Percentiles rank a stretch among this genome's conserved stretches.
These are phyloP conservation scores for Barbarea vulgaris DNA, from an alignment of 345 rosid genomes.

Conservation along the genomic window DNA sequence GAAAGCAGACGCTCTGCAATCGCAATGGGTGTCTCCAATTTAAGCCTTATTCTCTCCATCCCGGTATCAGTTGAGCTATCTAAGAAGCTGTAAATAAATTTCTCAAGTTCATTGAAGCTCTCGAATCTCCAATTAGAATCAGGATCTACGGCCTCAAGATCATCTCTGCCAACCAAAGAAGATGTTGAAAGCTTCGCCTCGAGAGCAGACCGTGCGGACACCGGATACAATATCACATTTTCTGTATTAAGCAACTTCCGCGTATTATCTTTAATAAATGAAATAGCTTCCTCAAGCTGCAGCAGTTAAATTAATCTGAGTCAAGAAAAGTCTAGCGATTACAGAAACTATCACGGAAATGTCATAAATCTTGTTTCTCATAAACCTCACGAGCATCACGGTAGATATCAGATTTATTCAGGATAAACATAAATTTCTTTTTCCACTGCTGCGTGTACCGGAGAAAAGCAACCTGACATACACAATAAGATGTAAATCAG, in stretches of 20 bases:
- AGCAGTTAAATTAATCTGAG: slow-evolving; percentile 29
- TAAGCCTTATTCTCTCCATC: slow-evolving; percentile 87
- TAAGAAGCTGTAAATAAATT: slow-evolving; percentile 73
- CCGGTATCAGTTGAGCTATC: slow-evolving; percentile 80
- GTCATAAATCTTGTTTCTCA: slow-evolving; percentile 21
- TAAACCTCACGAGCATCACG: slow-evolving; percentile 75
- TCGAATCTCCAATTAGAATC: slow-evolving; percentile 55
- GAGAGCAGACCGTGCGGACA: slow-evolving; percentile 85
- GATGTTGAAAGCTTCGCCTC: slow-evolving; percentile 69
- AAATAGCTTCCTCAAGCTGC: slow-evolving; percentile 90
- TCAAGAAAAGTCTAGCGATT: not conserved
- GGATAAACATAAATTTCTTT: slow-evolving; percentile 87
- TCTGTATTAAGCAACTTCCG: slow-evolving; percentile 76
- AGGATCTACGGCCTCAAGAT: slow-evolving; percentile 40
- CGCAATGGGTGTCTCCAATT: slow-evolving; percentile 85
- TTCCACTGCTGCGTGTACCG: slow-evolving; percentile 94
- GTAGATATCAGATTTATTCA: slow-evolving; percentile 92
- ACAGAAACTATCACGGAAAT: slow-evolving; percentile 24
- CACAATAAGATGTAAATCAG: slow-evolving; percentile 20
- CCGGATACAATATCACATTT: slow-evolving; percentile 70
- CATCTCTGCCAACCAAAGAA: slow-evolving; percentile 50
- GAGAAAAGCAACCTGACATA: slow-evolving; percentile 83
- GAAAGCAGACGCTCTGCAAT: slow-evolving; percentile 83
- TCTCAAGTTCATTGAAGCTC: slow-evolving; percentile 68
- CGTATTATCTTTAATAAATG: slow-evolving; percentile 75